Evolutionary conservation across 305 asterid genomes (phyloP).

Genomic region (Solanum hybrid): DNA sequence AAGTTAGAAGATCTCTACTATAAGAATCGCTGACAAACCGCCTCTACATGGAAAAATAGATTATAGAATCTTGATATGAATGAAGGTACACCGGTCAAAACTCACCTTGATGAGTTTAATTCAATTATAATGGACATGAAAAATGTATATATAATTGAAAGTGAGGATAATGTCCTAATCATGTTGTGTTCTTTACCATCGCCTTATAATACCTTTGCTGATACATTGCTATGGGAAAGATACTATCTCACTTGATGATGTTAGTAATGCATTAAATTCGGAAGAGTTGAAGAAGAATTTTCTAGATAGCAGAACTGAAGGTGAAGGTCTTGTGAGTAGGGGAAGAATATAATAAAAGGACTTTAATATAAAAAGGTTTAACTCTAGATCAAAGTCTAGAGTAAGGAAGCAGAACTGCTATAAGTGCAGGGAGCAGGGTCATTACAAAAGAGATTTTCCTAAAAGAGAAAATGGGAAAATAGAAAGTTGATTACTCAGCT

Average conservation of each 20-base stretch:
- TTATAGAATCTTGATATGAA: background rate
- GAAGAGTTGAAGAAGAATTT: background rate
- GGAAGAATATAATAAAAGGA: background rate
- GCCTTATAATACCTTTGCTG: background rate
- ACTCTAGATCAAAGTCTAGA: background rate
- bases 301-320: background rate
- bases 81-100: background rate
- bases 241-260: background rate
- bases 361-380: background rate
- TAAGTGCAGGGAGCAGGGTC: background rate
- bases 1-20: background rate
- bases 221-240: background rate
- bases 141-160: background rate
- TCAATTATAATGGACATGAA: background rate
- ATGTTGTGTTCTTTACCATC: background rate
- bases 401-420: background rate
- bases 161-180: background rate
- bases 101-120: background rate
- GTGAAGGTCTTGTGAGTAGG: background rate
- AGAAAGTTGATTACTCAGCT: background rate
- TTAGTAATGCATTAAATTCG: background rate
- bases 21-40: too few relatives aligned
- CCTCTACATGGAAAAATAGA: background rate
- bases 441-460: background rate
- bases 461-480: background rate